Evolutionary conservation across 225 moss, liverwort and hornwort genomes (phyloP), one percentile per base, ranked within the genome.

Genomic region (Physcomitrellopsis africana): DNA sequence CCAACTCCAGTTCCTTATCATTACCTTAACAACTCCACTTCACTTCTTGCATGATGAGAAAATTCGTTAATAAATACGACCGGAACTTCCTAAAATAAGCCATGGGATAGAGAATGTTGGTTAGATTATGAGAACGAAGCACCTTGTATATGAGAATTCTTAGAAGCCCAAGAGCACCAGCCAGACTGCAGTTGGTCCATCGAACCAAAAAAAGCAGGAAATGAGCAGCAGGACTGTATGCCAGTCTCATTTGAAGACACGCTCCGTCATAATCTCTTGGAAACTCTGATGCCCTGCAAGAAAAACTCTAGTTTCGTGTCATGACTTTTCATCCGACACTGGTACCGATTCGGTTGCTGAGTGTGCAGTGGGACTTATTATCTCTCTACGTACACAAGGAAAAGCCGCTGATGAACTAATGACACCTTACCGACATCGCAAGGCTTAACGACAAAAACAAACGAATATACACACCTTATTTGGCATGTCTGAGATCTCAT

Each of bases 101-200:
- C 9, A 5, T 15, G n/a, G 62, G 14, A 17, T 10, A 62, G 8
- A 13, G 6, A 22, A n/a, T 47, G 48, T 18, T 41, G 18, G 15
- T 6, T 23, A n/a, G 3, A 24, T 23, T n/a, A 29, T 20, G 51
- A 51, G 68, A 51, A 1, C 24, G 26, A 22, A 26, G 13, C 55
- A 91, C 90, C 88, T 91, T 91, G 68, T 87, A 91, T 64, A 91
- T 91, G 29, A 91, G 87, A 77, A 91, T 86, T 52, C 90, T 83
- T 15, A 91, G 81, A 37, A 91, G 86, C 3, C 90, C 90, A 53
- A 91, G 56, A 51, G 90, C 88, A 47, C 90, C 90, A 58, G 90
- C 90, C 57, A 91, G 82, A 73, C 90, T 88, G 73, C 90, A 91
- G 68, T 91, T 85, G 48, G 90, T 91, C 90, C 90, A 91, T 68